phyloP scores from a whole-genome alignment of 2,329 filamentous ascomycete genomes.

The Macrophomina tecta region DNA sequence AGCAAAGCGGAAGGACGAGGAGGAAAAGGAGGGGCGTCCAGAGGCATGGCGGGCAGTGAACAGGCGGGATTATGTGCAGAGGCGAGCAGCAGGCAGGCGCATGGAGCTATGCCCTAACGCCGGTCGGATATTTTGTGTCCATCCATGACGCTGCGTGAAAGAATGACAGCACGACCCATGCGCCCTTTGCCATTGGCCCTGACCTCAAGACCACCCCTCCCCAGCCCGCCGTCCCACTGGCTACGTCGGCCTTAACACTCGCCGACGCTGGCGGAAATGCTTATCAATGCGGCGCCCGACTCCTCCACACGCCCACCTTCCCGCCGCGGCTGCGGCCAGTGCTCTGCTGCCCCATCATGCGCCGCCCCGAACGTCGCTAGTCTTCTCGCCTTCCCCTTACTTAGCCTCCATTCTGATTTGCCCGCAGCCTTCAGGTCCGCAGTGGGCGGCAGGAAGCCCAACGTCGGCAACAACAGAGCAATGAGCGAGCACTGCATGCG shows the following conservation, averaged over 20 bases:
- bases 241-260: slow-evolving; percentile 6
- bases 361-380: neutral
- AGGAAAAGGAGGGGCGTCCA: slow-evolving; percentile 3
- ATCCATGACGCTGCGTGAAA: slow-evolving; percentile 12
- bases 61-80: slow-evolving; percentile 14
- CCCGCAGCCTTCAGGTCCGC: neutral
- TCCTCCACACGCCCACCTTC: slow-evolving; percentile 17
- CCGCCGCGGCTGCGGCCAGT: neutral
- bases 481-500: neutral
- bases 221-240: no score
- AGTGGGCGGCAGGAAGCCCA: neutral
- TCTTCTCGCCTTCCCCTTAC: neutral
- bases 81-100: neutral
- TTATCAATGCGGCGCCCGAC: slow-evolving; percentile 6
- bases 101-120: slow-evolving; percentile 24
- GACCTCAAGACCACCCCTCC: slow-evolving; percentile 9
- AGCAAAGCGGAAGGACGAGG: neutral
- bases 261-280: neutral
- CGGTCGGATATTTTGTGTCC: neutral
- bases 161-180: neutral
- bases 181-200: neutral
- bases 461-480: neutral
- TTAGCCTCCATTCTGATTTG: neutral
- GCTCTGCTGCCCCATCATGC: no score
- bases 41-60: slow-evolving; percentile 2